A percentile compares a stretch with the other conserved stretches of the same genome.
Conservation (phyloP, 1,139 yeast species). For the Saccharomyces uvarum region DNA sequence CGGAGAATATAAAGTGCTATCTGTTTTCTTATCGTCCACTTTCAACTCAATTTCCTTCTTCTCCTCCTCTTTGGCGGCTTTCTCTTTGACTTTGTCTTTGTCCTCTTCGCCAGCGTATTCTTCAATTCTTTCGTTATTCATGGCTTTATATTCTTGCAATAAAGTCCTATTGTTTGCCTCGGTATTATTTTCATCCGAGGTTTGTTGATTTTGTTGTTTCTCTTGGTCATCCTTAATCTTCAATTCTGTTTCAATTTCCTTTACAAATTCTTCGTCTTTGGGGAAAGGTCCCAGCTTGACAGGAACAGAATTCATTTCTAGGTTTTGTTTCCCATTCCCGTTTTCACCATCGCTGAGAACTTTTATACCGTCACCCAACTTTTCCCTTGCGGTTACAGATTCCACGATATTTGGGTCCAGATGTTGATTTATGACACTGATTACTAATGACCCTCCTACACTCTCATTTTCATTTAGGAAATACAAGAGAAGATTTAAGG, state of each 20-base stretch:
- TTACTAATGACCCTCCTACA: slow-evolving; percentile 82
- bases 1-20: slow-evolving; percentile 45
- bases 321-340: slow-evolving; percentile 39
- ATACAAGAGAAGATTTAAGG: slow-evolving; percentile 74
- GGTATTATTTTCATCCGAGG: slow-evolving; percentile 1
- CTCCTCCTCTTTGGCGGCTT: slow-evolving; percentile 28
- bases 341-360: slow-evolving; percentile 47
- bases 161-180: slow-evolving; percentile 28
- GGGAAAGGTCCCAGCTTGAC: slow-evolving; percentile 81
- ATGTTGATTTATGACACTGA: slow-evolving; percentile 79
- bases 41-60: slow-evolving; percentile 9
- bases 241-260: slow-evolving; percentile 78
- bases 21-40: slow-evolving; percentile 31
- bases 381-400: slow-evolving; percentile 26
- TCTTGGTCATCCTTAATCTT: slow-evolving; percentile 63
- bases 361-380: slow-evolving; percentile 30
- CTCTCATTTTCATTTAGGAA: slow-evolving; percentile 89
- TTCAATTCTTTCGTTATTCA: slow-evolving; percentile 30
- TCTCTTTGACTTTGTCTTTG: slow-evolving; percentile 6
- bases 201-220: slow-evolving; percentile 14
- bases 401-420: slow-evolving; percentile 54
- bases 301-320: slow-evolving; percentile 54
- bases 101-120: slow-evolving; percentile 3
- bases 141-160: slow-evolving; percentile 42
- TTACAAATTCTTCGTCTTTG: slow-evolving; percentile 72